Base-by-base conservation (phyloP, 1,284 basidiomycete species). In the Tilletiopsis washingtonensis region DNA sequence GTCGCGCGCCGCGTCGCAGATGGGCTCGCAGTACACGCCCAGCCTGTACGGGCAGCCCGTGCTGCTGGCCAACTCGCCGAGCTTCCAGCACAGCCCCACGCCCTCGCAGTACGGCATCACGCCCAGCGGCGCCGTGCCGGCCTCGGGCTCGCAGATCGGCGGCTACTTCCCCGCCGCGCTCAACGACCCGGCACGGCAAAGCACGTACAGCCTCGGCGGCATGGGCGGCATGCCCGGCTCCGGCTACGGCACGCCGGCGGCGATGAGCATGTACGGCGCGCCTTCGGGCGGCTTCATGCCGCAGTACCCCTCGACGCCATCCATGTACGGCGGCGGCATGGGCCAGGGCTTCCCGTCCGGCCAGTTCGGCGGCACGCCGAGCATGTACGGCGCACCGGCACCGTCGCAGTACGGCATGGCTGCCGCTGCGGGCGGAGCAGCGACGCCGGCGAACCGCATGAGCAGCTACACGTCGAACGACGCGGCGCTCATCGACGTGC, bases 231-330 rank as follows among this genome's bases (percentile, higher is more conserved):
- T 27, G 27, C 19, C 17, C 12, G 48, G 45, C 12, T 49, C 47
- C 19, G 53, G 47, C 20, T 67, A 61, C 32, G 59, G 62, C 19
- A 60, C 53, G 34, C 59, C 59, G 39, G 29, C 29, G 9, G 34
- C 58, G n/a, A 67, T 64, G 61, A 60, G 56, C 23, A 64, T 61
- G 62, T 64, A 62, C 29, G 61, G 61, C 11, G 32, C 51, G 27
- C 56, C 60, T 26, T 20, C 53, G 1, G 53, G 50, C 24, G 58
- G 54, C 11, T 61, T 56, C 45, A 58, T 58, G 56, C 51, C 56
- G 37, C 57, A 62, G n/a, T 57, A 53, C 46, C 51, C 54, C 43
- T 51, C 56, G n/a, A 49, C 56, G 12, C 43, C 45, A 2, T 54
- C 50, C 45, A 57, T 60, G 59, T 61, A 62, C 36, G 60, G 58